These are phyloP conservation scores for Oryza meridionalis DNA, from an alignment of 176 grass and related monocot species.

Conservation along the genomic window DNA sequence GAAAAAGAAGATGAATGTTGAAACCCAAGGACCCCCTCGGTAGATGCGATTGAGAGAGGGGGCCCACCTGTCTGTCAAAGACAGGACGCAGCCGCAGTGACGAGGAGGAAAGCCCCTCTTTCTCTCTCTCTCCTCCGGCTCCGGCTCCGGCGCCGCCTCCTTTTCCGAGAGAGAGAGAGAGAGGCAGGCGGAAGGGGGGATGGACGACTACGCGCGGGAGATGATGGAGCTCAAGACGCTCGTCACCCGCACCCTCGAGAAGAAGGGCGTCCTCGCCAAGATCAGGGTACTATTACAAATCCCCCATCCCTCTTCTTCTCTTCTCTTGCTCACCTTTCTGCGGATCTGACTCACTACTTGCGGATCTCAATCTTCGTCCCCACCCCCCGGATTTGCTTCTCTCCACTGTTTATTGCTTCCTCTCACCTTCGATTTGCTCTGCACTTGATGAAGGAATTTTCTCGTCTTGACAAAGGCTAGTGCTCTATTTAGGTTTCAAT, in stretches of 20 bases:
- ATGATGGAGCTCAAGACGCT: slow-evolving; percentile 99
- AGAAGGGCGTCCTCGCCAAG: slow-evolving; percentile 96
- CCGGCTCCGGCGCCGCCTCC: neutral
- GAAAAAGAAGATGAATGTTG: too few species aligned
- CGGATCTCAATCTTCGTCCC: slow-evolving; percentile 22
- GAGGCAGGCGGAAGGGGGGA: neutral
- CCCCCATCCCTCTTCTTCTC: neutral
- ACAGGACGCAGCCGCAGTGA: too few species aligned
- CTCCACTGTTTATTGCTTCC: neutral
- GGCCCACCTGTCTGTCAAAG: too few species aligned
- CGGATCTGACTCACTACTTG: slow-evolving; percentile 20
- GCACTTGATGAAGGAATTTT: neutral
- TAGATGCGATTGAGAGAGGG: too few species aligned
- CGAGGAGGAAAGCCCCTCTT: too few species aligned
- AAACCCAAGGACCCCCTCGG: too few species aligned
- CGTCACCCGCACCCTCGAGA: slow-evolving; percentile 91
- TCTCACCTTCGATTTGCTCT: neutral
- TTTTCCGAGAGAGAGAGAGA: too few species aligned
- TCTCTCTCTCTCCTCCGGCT: neutral
- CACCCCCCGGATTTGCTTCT: too few species aligned
- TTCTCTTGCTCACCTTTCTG: neutral
- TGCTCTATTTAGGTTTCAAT: neutral
- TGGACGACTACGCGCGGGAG: slow-evolving; percentile 93
- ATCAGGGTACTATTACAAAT: slow-evolving; percentile 73
- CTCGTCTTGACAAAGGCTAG: neutral